Evolutionary conservation across 257 asterid genomes (phyloP).

Genomic region (Perilla frutescens): DNA sequence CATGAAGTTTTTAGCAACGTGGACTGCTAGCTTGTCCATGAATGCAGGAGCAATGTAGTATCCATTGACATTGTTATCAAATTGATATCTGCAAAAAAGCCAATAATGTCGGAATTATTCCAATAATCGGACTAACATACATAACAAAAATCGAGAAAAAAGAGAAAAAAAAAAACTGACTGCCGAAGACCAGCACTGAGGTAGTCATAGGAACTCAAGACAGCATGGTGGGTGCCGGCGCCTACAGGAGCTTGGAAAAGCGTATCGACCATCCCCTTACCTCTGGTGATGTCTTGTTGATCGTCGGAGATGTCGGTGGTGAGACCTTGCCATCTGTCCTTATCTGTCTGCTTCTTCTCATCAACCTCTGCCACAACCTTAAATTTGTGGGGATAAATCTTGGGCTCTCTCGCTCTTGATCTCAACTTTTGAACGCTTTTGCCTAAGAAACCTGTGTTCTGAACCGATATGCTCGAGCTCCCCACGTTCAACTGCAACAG

Average conservation of each 20-base stretch:
- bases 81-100: conserved; percentile 33
- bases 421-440: conserved; percentile 35
- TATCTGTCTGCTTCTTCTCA: conserved; percentile 40
- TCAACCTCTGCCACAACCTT: conserved; percentile 44
- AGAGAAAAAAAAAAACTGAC: conserved; percentile 29
- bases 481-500: conserved; percentile 39
- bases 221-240: conserved; percentile 56
- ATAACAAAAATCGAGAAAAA: not conserved
- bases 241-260: conserved; percentile 62
- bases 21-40: conserved; percentile 59
- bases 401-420: conserved; percentile 25
- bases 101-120: not conserved
- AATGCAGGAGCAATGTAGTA: conserved; percentile 63
- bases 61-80: conserved; percentile 51
- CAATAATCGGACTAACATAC: not conserved
- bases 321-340: conserved; percentile 57
- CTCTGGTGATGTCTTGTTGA: conserved; percentile 62
- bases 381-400: conserved; percentile 28
- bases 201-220: conserved; percentile 57
- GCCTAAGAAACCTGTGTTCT: conserved; percentile 41
- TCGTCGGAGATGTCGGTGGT: conserved; percentile 52
- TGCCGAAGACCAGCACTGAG: conserved; percentile 46
- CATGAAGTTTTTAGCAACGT: conserved; percentile 55
- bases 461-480: conserved; percentile 30
- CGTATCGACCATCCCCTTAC: conserved; percentile 60